These are phyloP conservation scores for Erucastrum elatum DNA, from an alignment of 345 rosid species.

Conservation along the genomic window DNA sequence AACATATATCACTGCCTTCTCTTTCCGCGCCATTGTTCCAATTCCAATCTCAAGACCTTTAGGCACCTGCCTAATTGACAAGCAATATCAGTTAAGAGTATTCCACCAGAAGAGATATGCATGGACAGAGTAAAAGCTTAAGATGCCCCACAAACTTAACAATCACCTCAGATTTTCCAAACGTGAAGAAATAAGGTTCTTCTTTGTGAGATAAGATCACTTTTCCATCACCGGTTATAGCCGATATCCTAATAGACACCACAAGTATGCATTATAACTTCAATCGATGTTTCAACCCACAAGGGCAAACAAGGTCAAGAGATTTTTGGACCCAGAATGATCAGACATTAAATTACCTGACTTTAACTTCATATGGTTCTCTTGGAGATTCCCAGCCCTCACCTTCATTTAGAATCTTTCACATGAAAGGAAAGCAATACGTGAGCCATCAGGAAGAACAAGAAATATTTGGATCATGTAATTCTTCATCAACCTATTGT, in stretches of 20 bases:
- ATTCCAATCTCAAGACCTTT: constrained; percentile 97
- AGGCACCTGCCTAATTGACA: constrained; percentile 64
- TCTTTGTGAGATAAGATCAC: constrained; percentile 53
- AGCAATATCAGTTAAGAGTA: background rate
- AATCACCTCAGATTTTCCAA: constrained; percentile 89
- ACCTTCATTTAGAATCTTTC: constrained; percentile 76
- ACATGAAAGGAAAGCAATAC: constrained; percentile 12
- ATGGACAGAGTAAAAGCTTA: constrained; percentile 1
- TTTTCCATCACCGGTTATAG: constrained; percentile 70
- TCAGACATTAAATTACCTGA: constrained; percentile 51
- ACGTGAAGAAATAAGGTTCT: constrained; percentile 84
- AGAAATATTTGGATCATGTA: background rate
- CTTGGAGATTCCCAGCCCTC: constrained; percentile 97
- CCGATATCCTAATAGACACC: constrained; percentile 69
- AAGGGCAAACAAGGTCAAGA: constrained; percentile 9
- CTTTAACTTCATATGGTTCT: constrained; percentile 89
- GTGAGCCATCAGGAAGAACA: constrained; percentile 23
- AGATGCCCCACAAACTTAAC: constrained; percentile 13
- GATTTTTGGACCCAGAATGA: constrained; percentile 16
- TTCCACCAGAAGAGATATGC: background rate
- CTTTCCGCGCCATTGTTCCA: constrained; percentile 86
- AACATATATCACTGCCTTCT: constrained; percentile 86
- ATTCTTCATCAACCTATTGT: constrained; percentile 10
- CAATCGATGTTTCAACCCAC: background rate
- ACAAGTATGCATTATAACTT: background rate